Evolutionary conservation across 805 yeast species (phyloP), one percentile per base, ranked within the genome.

Genomic region (Candida odintsovae): DNA sequence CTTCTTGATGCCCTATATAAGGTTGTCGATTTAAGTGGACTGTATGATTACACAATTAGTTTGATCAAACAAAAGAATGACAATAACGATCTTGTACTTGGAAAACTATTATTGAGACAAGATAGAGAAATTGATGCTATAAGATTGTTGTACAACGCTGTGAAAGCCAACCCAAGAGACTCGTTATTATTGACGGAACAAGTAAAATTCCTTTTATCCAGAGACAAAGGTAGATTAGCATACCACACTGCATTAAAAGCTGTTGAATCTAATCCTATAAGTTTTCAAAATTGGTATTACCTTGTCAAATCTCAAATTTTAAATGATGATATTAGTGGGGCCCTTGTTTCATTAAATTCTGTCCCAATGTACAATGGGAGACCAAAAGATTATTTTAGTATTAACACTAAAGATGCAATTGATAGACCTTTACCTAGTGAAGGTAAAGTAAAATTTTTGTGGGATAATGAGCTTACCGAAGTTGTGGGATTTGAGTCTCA

Each of bases 211-310:
- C 68, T 88, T 45, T 64, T 83, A 6, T 58, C 74, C 8, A 83
- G 82, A 58, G 63, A 69, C 22, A 58, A 78, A n/a, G 68, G 72
- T 16, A 75, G 72, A 36, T 59, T 77, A 38, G 95, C 96, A 0
- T 61, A 78, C 16, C 64, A 70, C 20, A 66, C 83, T 10, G 85
- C 95, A 0, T 65, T 72, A 18, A 70, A 77, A 22, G 77, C 90
- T 5, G 80, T 85, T 18, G 70, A 76, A 43, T 71, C 85, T 2
- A 69, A 86, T n/a, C 96, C 96, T 0, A 71, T 87, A 2, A 92
- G 84, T 60, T 88, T 83, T 59, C 76, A 73, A 43, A 69, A 84
- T 25, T 88, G 96, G 96, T 77, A 76, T 48, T 68, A 70, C 33
- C 67, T 88, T 39, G 76, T 85, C 6, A 69, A 80, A 50, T 75